Base-by-base conservation (phyloP, 1,139 yeast species). In the Nakaseomyces uthaithaninus region DNA sequence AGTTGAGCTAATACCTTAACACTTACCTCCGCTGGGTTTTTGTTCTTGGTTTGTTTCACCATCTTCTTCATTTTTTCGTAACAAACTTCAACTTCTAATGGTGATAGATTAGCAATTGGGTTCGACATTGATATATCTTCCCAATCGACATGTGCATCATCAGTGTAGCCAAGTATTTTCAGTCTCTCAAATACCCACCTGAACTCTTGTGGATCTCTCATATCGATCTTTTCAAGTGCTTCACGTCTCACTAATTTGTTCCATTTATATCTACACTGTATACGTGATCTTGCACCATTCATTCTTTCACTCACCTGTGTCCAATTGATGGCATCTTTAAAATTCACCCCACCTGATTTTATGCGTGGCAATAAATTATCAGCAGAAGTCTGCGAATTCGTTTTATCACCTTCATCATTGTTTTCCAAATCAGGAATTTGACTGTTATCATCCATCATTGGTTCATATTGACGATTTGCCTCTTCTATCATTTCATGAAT, bases 211-310 rank as follows among this genome's bases (percentile, higher is more conserved):
- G 63, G 55, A 26, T 68, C 69, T 68, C 80, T 75, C 25, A 63
- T 64, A 17, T 72, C 63, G 3, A 77, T 68, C 40, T 79, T 66
- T 17, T 63, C 65, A 28, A 67, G 58, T 6, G 78, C 77, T 55
- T 71, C 80, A 48, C 84, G 68, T 54, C 77, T 80, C 40, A 77
- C 62, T 8, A 87, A 57, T 60, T 86, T 87, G 54, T 82, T 81
- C 95, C 96, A 89, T 60, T 89, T 89, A 64, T 89, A 89, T 41
- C 96, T 75, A 60, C 96, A 89, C 62, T 89, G 97, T 48, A 89
- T 87, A 49, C 97, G 72, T 1, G 94, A 83, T 45, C 97, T 72
- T 2, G 76, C 68, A 2, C 96, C 96, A 31, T 84, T 80, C 94
- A 89, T 86, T 38, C 74, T 67, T 55, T 89, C 96, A 54, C 93